phyloP scores from a whole-genome alignment of 768 basidiomycete genomes.

The Auriscalpium orientale region DNA sequence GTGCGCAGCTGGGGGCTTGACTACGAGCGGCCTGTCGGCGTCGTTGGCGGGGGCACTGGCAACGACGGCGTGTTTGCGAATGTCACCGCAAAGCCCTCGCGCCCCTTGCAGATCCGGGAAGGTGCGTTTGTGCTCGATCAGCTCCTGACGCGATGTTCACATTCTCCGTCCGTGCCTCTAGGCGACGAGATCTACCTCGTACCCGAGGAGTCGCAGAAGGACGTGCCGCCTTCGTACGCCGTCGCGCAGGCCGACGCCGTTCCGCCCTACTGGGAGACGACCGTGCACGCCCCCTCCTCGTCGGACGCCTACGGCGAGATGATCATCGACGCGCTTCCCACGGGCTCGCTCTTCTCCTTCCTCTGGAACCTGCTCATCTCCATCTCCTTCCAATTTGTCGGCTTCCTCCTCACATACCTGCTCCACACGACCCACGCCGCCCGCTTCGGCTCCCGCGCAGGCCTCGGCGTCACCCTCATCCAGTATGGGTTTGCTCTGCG shows the following conservation, averaged over 20 bases:
- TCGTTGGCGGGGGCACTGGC: slow-evolving; percentile 55
- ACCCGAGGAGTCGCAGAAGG: slow-evolving; percentile 76
- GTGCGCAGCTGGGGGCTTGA: slow-evolving; percentile 38
- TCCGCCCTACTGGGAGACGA: slow-evolving; percentile 97
- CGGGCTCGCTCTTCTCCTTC: slow-evolving; percentile 77
- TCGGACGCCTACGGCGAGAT: slow-evolving; percentile 65
- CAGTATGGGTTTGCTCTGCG: slow-evolving; percentile 89
- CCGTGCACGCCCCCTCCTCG: slow-evolving; percentile 81
- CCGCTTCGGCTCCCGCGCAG: slow-evolving; percentile 87
- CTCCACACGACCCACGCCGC: slow-evolving; percentile 91
- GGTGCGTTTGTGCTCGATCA: slow-evolving; percentile 34
- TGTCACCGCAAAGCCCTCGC: slow-evolving; percentile 79
- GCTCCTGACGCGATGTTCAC: not conserved
- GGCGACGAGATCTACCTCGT: slow-evolving; percentile 69
- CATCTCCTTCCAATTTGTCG: slow-evolving; percentile 95
- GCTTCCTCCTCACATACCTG: slow-evolving; percentile 87
- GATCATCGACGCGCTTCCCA: slow-evolving; percentile 84
- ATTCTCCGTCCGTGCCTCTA: slow-evolving; percentile 19
- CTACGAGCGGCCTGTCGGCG: slow-evolving; percentile 31
- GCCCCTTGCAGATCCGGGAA: slow-evolving; percentile 50
- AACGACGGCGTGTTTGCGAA: slow-evolving; percentile 96
- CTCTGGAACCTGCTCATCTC: slow-evolving; percentile 91
- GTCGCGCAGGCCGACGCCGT: slow-evolving; percentile 91
- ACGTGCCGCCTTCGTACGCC: slow-evolving; percentile 89
- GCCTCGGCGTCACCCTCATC: slow-evolving; percentile 92